Evolutionary conservation across 2,329 filamentous ascomycete genomes (phyloP).

Genomic region (Fusarium acutatum): DNA sequence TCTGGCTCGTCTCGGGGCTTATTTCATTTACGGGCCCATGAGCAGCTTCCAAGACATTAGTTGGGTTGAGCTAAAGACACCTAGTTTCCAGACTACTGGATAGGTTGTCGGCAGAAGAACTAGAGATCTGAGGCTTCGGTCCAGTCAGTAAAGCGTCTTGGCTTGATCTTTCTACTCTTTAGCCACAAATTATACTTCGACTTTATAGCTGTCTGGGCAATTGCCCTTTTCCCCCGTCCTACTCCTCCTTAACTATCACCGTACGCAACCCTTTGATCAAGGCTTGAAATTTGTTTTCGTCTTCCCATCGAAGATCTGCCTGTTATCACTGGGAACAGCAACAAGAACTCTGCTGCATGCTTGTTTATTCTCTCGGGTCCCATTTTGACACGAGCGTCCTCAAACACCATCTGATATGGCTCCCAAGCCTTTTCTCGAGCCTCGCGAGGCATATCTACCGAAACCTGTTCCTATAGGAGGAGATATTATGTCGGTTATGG

Average conservation of each 20-base stretch:
- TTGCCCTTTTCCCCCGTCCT: neutral
- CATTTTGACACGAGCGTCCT: neutral
- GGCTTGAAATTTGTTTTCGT: neutral
- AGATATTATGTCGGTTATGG: slow-evolving; percentile 47
- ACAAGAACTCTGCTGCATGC: neutral
- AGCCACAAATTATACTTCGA: slow-evolving; percentile 27
- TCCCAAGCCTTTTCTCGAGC: slow-evolving; percentile 2
- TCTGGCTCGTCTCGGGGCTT: neutral
- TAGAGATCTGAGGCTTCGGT: neutral
- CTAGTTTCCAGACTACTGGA: neutral
- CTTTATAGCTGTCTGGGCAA: neutral
- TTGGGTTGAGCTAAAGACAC: neutral
- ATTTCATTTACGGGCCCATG: neutral
- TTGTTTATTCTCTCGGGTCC: neutral
- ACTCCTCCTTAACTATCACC: neutral
- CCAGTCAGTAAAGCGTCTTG: slow-evolving; percentile 2
- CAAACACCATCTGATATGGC: slow-evolving; percentile 8
- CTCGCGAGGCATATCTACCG: slow-evolving; percentile 12
- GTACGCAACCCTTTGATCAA: neutral
- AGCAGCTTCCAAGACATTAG: neutral
- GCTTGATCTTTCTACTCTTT: neutral
- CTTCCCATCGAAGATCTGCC: neutral
- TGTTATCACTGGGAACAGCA: neutral
- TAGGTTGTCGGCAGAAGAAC: neutral
- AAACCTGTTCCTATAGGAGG: slow-evolving; percentile 46